Evolutionary conservation across 306 rosid genomes (phyloP).

Genomic region (Senna tora): DNA sequence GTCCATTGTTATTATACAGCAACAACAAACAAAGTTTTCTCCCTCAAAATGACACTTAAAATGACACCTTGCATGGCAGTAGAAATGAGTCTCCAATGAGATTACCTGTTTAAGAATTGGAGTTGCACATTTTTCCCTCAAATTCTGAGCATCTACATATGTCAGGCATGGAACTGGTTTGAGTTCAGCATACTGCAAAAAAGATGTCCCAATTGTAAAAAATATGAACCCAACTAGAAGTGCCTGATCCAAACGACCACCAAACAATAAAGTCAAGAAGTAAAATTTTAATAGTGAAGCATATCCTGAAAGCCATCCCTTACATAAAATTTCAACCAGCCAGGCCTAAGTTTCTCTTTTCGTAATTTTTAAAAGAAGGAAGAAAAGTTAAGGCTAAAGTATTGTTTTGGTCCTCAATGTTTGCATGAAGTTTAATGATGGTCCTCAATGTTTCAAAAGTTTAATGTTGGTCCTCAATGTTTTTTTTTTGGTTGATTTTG

Average conservation of each 20-base stretch:
- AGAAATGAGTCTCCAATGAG: conserved; percentile 29
- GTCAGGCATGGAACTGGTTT: conserved; percentile 97
- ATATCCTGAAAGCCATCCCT: conserved; percentile 2
- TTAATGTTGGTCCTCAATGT: too few species aligned
- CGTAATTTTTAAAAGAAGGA: background rate
- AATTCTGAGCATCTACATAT: conserved; percentile 68
- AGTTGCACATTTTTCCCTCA: conserved; percentile 79
- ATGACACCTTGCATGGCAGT: background rate
- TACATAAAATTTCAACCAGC: background rate
- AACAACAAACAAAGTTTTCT: too few species aligned
- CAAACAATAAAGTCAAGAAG: conserved; percentile 22
- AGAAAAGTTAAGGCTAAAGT: too few species aligned
- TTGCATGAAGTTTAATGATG: too few species aligned
- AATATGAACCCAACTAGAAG: conserved; percentile 23
- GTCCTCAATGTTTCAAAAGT: too few species aligned
- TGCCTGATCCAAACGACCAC: background rate
- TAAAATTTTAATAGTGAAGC: background rate
- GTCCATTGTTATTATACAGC: background rate
- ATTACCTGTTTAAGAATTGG: conserved; percentile 87
- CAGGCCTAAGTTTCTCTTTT: background rate
- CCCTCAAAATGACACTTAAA: too few species aligned
- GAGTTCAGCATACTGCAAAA: conserved; percentile 92
- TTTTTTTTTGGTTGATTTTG: too few species aligned
- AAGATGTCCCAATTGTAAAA: conserved; percentile 26
- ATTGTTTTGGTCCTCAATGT: too few species aligned